Percentiles rank a stretch among this genome's conserved stretches.
phyloP scores from a whole-genome alignment of 192 early-diverging fungal species.

The Linnemannia schmuckeri region DNA sequence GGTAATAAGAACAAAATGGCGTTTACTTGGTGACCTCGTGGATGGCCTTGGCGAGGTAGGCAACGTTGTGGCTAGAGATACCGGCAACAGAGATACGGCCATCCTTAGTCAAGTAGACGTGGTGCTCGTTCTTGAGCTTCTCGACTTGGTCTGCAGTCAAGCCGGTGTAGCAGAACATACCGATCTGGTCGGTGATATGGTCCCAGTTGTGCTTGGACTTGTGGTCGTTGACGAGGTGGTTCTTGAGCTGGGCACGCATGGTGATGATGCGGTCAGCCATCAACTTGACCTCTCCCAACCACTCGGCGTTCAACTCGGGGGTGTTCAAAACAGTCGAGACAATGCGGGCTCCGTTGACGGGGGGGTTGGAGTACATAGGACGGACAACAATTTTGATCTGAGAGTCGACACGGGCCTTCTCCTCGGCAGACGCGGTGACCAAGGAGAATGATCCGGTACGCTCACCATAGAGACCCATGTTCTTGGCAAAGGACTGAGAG shows the following conservation, averaged over 20 bases:
- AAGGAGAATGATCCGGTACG: constrained; percentile 94
- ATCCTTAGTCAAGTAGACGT: constrained; percentile 94
- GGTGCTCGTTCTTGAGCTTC: constrained; percentile 83
- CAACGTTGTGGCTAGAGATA: constrained; percentile 92
- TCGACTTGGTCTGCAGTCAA: constrained; percentile 88
- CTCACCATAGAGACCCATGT: constrained; percentile 99
- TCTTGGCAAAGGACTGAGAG: constrained; percentile 98
- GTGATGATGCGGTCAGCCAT: constrained; percentile 98
- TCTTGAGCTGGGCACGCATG: constrained; percentile 86
- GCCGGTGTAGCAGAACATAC: constrained; percentile 99
- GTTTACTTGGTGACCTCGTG: constrained; percentile 90
- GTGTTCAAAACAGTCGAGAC: constrained; percentile 88
- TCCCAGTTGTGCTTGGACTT: constrained; percentile 85
- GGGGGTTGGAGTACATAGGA: constrained; percentile 99
- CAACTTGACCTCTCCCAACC: constrained; percentile 91
- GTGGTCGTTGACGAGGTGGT: constrained; percentile 86
- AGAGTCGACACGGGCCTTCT: constrained; percentile 86
- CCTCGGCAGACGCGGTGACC: constrained; percentile 78
- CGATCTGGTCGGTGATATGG: constrained; percentile 96
- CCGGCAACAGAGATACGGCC: constrained; percentile 98
- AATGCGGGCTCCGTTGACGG: constrained; percentile 94
- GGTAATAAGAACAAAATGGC: not conserved
- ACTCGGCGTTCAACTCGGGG: constrained; percentile 82
- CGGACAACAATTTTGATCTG: constrained; percentile 97
- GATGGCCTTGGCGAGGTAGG: constrained; percentile 96